phyloP scores from a whole-genome alignment of 805 yeast species.

The Zygoascus tannicola region DNA sequence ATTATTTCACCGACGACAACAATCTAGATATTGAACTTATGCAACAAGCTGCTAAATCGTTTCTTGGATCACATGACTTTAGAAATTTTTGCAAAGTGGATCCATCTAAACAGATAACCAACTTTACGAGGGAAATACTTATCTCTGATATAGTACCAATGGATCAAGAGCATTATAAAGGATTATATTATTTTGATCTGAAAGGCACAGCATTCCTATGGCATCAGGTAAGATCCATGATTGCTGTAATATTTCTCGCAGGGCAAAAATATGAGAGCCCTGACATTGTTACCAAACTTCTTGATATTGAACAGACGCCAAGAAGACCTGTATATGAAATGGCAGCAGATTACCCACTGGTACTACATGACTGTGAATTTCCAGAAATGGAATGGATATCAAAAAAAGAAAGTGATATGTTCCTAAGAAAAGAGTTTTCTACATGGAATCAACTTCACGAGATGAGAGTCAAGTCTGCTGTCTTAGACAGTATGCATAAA shows the following conservation, averaged over 20 bases:
- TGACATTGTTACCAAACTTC: constrained; percentile 43
- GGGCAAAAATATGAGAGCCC: constrained; percentile 72
- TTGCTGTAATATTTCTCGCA: constrained; percentile 68
- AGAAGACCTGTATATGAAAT: constrained; percentile 72
- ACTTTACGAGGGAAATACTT: constrained; percentile 56
- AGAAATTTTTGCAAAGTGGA: constrained; percentile 91
- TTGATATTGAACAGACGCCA: constrained; percentile 49
- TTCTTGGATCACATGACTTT: constrained; percentile 77
- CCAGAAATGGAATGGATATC: constrained; percentile 61
- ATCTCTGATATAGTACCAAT: constrained; percentile 39
- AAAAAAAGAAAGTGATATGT: constrained; percentile 9
- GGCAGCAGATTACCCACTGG: constrained; percentile 84
- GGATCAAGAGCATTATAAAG: constrained; percentile 11
- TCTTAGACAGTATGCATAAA: background rate
- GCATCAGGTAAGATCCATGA: constrained; percentile 97
- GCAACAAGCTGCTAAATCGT: constrained; percentile 55
- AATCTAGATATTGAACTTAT: constrained; percentile 56
- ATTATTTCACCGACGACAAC: constrained; percentile 41
- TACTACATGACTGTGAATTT: constrained; percentile 76
- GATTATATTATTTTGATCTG: constrained; percentile 59
- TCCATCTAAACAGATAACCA: constrained; percentile 85
- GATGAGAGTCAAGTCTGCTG: background rate
- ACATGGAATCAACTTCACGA: constrained; percentile 1
- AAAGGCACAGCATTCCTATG: constrained; percentile 87
- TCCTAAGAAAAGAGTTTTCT: background rate